Evolutionary conservation across 306 rosid species (phyloP), one percentile per base, ranked within the genome.

Genomic region (Cotoneaster glaucophyllus): DNA sequence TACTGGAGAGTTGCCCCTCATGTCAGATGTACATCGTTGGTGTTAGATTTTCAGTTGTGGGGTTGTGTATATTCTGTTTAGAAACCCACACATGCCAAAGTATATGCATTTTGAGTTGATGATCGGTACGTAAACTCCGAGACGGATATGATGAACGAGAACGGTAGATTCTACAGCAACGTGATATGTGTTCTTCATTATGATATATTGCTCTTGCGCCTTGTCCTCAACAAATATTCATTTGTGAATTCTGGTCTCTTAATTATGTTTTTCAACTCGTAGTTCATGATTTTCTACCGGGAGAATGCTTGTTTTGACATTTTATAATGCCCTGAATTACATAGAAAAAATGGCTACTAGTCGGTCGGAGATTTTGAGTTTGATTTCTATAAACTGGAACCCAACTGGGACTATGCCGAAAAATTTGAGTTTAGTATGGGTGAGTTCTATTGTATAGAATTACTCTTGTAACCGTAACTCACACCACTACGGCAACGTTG

Each of bases 31-130:
- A 86, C 77, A 79, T 68, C 67, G 73, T 59, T 37, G 28, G 71
- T 77, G 50, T 77, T 75, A 34, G 84, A 74, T 82, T 82, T 77
- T 82, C 74, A 73, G 84, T 79, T 63, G 31, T 62, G 80, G 80
- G 85, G 84, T 71, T 77, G 79, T 87, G 96, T 83, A 65, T 78
- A 77, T 81, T 85, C 70, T 91, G 93, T 78, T 83, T 84, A 91
- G 87, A 74, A 72, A 63, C 72, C 77, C 84, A 69, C 77, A 64
- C 71, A 66, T 67, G 75, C 67, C 56, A 77, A 74, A 70, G 71
- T 57, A 67, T 75, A 64, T 84, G 65, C 44, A 65, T 52, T 74
- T 84, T 61, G 41, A 21, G 69, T 29, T 70, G 18, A 37, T 17
- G 39, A 22, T 43, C 19, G 39, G 67, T 39, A 5, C 7, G 19